phyloP scores from a whole-genome alignment of 2,329 filamentous ascomycete genomes.

The Fusarium secorum region DNA sequence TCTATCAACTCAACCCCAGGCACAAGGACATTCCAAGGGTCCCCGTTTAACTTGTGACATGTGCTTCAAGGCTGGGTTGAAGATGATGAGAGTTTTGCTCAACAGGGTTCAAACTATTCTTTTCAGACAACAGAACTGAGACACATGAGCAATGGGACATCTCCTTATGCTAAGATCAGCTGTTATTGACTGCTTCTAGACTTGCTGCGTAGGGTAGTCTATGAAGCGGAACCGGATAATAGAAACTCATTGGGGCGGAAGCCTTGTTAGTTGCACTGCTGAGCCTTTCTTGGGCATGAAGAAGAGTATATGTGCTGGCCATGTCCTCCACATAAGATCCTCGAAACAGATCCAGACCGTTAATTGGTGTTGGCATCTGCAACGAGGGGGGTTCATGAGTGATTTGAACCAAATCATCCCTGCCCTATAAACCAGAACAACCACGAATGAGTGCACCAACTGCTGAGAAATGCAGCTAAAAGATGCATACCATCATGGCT shows the following conservation, averaged over 20 bases:
- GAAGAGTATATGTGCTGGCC: constrained; percentile 8
- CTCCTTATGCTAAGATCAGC: constrained; percentile 29
- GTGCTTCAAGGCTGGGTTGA: background rate
- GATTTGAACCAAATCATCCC: constrained; percentile 8
- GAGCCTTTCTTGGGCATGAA: constrained; percentile 11
- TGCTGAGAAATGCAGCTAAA: constrained; percentile 32
- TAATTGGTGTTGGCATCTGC: constrained; percentile 3
- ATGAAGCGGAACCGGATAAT: constrained; percentile 16
- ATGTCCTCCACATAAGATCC: constrained; percentile 18
- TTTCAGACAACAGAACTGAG: background rate
- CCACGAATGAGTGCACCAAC: constrained; percentile 1
- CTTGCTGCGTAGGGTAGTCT: constrained; percentile 4
- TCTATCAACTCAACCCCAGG: constrained; percentile 20
- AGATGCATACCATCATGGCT: constrained; percentile 34
- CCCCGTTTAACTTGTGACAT: constrained; percentile 2
- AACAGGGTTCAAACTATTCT: background rate
- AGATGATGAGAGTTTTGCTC: background rate
- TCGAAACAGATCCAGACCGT: background rate
- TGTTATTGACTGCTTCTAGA: constrained; percentile 30
- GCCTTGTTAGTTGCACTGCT: constrained; percentile 15
- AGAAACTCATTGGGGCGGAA: background rate
- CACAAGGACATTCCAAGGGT: constrained; percentile 16
- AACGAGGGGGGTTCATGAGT: constrained; percentile 1
- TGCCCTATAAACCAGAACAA: constrained; percentile 5
- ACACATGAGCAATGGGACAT: constrained; percentile 7